Evolutionary conservation across 2,329 filamentous ascomycete genomes (phyloP), one percentile per base, ranked within the genome.

Genomic region (Mycosphaerella sp.): DNA sequence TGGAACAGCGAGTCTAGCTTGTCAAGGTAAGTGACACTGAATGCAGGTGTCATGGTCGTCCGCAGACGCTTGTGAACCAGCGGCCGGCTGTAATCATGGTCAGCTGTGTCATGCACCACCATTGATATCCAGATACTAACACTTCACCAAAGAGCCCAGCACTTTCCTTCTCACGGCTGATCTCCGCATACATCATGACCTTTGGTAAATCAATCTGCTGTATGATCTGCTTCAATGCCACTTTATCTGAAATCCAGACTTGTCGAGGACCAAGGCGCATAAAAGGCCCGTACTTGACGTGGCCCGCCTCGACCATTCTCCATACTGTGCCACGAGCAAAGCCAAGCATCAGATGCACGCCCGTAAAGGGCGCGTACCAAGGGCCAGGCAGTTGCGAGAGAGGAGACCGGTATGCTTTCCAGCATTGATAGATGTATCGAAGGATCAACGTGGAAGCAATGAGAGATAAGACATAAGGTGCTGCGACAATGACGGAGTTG

Each of bases 171-270:
- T 54, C 52, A 7, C 52, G 30, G 36, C 39, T 46, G n/a, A 54
- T 54, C 43, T 54, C 52, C 8, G 52, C 47, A 34, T 54, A 54
- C 52, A 54, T 54, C 21, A 39, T 51, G 12, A 54, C 52, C 43
- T 54, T 51, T 16, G 48, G 42, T 10, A 54, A 36, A 27, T 54
- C 52, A n/a, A 41, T 47, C 17, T 28, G 18, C 14, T 32, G 32
- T n/a, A 54, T 35, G n/a, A 54, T 51, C 40, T 47, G 17, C 40
- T 54, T 50, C 17, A 54, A 17, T 12, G 47, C 52, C 9, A 30
- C 28, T 17, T 49, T 49, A 21, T 49, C 46, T 2, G 50, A 35
- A 14, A 49, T 17, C 50, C 50, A 49, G 32, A 53, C 37, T 21
- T 53, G 50, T 17, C 46, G n/a, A 8, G 50, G 50, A 2, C 50